These are phyloP conservation scores for Avena eriantha DNA, from an alignment of 176 grass and related monocot species.

Conservation along the genomic window DNA sequence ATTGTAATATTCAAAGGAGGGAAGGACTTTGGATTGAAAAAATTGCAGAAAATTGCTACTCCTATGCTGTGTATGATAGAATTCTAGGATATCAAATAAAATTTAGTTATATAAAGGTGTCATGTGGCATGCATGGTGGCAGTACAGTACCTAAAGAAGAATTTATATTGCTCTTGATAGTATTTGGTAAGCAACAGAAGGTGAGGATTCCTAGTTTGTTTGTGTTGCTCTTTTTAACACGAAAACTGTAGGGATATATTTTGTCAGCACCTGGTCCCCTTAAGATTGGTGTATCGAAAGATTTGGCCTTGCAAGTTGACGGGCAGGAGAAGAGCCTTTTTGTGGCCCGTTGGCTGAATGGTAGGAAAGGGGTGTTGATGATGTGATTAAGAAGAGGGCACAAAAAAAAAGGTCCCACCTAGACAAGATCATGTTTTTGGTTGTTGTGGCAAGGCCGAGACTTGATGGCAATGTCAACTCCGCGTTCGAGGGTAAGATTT, in stretches of 20 bases:
- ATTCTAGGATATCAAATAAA: not conserved
- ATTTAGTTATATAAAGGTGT: not conserved
- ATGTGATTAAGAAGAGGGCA: no score
- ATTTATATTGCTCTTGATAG: not conserved
- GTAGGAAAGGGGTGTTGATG: no score
- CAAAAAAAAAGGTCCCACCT: no score
- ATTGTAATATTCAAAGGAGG: conserved; percentile 9
- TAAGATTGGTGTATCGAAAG: no score
- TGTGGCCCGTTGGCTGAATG: no score
- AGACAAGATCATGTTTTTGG: no score
- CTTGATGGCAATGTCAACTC: no score
- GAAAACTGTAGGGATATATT: not conserved
- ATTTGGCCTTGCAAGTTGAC: no score
- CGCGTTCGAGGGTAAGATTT: no score
- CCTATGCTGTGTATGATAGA: conserved; percentile 41
- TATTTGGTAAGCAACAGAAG: not conserved
- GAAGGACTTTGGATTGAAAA: not conserved
- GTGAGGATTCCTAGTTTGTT: not conserved
- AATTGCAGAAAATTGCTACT: not conserved
- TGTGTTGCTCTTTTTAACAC: not conserved
- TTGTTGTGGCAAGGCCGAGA: no score
- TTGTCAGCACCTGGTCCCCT: no score
- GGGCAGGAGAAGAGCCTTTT: no score
- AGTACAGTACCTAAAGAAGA: not conserved
- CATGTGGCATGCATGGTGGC: not conserved